Percentiles rank a stretch among this genome's conserved stretches.
These are phyloP conservation scores for Vaucheria bursata DNA, from an alignment of 352 stramenopile genomes.

Conservation along the genomic window DNA sequence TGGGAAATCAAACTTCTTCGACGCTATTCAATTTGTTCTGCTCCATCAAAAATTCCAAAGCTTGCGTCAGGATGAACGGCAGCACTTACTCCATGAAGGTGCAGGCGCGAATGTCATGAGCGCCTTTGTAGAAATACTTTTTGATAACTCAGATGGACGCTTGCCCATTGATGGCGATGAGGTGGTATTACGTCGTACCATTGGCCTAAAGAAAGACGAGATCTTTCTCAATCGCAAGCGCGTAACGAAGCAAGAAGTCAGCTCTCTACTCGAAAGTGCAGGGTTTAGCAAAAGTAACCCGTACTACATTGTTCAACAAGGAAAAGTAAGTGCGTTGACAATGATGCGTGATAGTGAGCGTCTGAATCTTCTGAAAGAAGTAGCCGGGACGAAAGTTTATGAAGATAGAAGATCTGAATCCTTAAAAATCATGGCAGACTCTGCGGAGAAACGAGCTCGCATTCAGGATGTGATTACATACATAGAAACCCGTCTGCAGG, in stretches of 20 bases:
- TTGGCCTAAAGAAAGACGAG: conserved; percentile 99
- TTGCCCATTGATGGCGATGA: conserved; percentile 43
- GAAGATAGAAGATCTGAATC: conserved; percentile 93
- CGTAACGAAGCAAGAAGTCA: conserved; percentile 94
- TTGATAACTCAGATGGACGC: conserved; percentile 91
- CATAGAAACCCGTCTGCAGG: conserved; percentile 54
- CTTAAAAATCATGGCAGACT: conserved; percentile 92
- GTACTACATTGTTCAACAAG: conserved; percentile 99
- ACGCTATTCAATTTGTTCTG: conserved; percentile 98
- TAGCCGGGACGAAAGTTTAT: conserved; percentile 77
- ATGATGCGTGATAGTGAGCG: conserved; percentile 95
- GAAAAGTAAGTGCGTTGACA: conserved; percentile 94
- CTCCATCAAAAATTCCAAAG: conserved; percentile 79
- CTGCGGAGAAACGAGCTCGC: conserved; percentile 81
- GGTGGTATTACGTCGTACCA: conserved; percentile 91
- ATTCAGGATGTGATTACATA: conserved; percentile 65
- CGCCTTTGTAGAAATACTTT: conserved; percentile 97
- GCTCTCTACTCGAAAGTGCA: conserved; percentile 91
- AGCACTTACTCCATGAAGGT: conserved; percentile 88
- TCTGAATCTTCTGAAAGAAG: conserved; percentile 94
- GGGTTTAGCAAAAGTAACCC: conserved; percentile 97
- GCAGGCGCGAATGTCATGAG: conserved; percentile 85
- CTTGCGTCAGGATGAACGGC: conserved; percentile 76
- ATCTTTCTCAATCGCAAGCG: conserved; percentile 98
- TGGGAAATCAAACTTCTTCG: conserved; percentile 90